phyloP scores from a whole-genome alignment of 2,329 filamentous ascomycete species.

The Ceratocystiopsis brevicomis region DNA sequence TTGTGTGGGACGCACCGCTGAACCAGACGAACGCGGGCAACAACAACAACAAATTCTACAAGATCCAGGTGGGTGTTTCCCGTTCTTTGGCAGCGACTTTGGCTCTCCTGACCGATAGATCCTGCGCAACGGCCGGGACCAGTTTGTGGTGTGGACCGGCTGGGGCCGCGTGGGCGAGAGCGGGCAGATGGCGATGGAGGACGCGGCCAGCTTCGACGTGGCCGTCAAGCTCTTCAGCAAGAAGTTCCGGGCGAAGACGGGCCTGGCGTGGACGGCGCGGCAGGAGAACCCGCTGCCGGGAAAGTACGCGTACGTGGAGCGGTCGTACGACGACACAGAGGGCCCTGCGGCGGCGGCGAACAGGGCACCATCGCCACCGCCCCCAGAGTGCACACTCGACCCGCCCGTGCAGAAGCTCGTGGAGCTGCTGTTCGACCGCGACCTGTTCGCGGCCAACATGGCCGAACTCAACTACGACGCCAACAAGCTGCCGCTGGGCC shows the following conservation, averaged over 20 bases:
- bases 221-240: slow-evolving; percentile 35
- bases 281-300: slow-evolving; percentile 37
- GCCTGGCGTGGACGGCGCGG: slow-evolving; percentile 34
- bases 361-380: slow-evolving; percentile 8
- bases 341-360: too few species aligned
- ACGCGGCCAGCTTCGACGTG: slow-evolving; percentile 20
- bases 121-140: slow-evolving; percentile 19
- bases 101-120: slow-evolving; percentile 16
- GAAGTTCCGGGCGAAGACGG: slow-evolving; percentile 45
- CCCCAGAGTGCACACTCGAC: slow-evolving; percentile 36
- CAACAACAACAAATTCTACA: slow-evolving; percentile 76
- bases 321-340: slow-evolving; percentile 47
- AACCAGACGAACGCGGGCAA: slow-evolving; percentile 54
- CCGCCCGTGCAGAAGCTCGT: slow-evolving; percentile 48
- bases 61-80: slow-evolving; percentile 40
- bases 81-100: neutral
- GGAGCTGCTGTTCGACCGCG: slow-evolving; percentile 65
- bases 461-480: slow-evolving; percentile 49
- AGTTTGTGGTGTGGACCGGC: slow-evolving; percentile 50
- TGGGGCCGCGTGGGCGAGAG: slow-evolving; percentile 60
- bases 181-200: slow-evolving; percentile 29
- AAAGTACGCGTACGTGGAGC: slow-evolving; percentile 68
- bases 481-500: slow-evolving; percentile 65
- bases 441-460: slow-evolving; percentile 52
- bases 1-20: slow-evolving; percentile 62